Evolutionary conservation across 2,329 filamentous ascomycete species (phyloP).

Genomic region (Aspergillus sp.): DNA sequence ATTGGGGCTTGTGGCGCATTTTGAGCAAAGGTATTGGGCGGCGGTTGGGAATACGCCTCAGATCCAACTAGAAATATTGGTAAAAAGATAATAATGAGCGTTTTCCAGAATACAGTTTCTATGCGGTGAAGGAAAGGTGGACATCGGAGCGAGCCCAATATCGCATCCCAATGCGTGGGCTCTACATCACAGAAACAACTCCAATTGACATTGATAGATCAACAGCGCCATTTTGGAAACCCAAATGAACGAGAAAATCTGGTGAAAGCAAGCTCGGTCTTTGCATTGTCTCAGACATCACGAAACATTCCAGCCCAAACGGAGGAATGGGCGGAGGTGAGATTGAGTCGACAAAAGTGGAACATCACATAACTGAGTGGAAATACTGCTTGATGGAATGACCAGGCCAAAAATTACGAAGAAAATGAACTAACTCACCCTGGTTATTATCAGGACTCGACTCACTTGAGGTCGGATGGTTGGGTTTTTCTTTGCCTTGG

Average conservation of each 20-base stretch:
- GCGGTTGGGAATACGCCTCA: not conserved
- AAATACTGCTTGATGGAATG: not conserved
- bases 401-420: not conserved
- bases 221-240: not conserved
- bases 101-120: not conserved
- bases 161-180: not conserved
- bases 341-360: not conserved
- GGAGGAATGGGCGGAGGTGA: not conserved
- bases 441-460: not conserved
- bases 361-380: not conserved
- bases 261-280: not conserved
- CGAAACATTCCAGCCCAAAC: not conserved
- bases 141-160: not conserved
- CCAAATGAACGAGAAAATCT: not conserved
- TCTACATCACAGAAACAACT: not conserved
- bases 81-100: not conserved
- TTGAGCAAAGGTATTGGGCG: conserved; percentile 5
- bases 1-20: conserved; percentile 1
- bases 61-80: not conserved
- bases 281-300: not conserved
- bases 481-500: conserved; percentile 16
- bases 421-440: not conserved
- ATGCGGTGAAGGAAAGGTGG: not conserved
- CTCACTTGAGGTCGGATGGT: not conserved
- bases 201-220: not conserved